phyloP scores from a whole-genome alignment of 1,284 basidiomycete species.

The Trichosporon asahii region DNA sequence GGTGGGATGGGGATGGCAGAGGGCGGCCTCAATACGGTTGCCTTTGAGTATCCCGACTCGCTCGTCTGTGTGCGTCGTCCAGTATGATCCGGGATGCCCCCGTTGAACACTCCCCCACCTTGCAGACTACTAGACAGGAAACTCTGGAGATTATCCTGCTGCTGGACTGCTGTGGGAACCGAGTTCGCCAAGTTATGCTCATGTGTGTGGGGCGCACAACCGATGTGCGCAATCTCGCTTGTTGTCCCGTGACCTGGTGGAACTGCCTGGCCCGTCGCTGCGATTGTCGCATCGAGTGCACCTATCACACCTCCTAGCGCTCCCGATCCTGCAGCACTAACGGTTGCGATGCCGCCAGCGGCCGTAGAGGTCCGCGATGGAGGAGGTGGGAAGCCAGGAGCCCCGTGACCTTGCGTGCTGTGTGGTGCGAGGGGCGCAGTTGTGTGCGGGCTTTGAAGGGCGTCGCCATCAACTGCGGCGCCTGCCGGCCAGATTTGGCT shows the following conservation, averaged over 20 bases:
- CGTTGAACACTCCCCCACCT: background rate
- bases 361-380: background rate
- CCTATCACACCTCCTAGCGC: background rate
- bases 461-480: background rate
- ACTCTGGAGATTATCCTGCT: background rate
- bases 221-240: background rate
- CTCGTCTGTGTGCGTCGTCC: background rate
- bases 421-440: background rate
- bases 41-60: slow-evolving; percentile 3
- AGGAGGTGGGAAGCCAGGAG: background rate
- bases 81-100: background rate
- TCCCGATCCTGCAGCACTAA: background rate
- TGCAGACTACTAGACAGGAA: background rate
- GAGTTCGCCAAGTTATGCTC: background rate
- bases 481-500: background rate
- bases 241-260: background rate
- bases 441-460: background rate
- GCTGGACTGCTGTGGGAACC: background rate
- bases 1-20: background rate
- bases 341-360: background rate
- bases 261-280: background rate
- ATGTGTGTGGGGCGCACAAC: background rate
- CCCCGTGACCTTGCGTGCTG: background rate
- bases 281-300: background rate
- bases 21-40: background rate